These are phyloP conservation scores for Cyclotella choctawhatcheeana DNA, from an alignment of 108 stramenopile species.

Conservation along the genomic window DNA sequence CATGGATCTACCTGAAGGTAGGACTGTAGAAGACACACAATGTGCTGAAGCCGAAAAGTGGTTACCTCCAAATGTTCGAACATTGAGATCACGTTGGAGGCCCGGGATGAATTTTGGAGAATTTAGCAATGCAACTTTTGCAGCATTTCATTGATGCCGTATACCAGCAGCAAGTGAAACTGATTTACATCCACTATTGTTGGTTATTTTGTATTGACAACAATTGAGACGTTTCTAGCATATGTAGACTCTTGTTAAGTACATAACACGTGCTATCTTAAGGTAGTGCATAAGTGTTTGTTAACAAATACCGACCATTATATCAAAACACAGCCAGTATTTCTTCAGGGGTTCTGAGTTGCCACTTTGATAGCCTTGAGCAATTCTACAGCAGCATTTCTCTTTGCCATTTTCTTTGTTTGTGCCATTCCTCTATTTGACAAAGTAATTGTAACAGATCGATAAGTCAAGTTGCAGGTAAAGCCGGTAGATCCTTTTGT, in stretches of 20 bases:
- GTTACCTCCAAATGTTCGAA: conserved; percentile 55
- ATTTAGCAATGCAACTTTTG: conserved; percentile 73
- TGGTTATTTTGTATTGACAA: too few species aligned
- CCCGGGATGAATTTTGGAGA: conserved; percentile 79
- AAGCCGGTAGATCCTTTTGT: background rate
- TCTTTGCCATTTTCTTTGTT: conserved; percentile 19
- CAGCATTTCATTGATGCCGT: conserved; percentile 66
- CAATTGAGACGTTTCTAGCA: too few species aligned
- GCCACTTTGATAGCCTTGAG: conserved; percentile 8
- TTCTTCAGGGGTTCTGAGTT: background rate
- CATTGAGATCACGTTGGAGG: conserved; percentile 63
- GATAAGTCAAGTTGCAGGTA: conserved; percentile 2
- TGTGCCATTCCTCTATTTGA: background rate
- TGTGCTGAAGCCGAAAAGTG: conserved; percentile 40
- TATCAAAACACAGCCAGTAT: background rate
- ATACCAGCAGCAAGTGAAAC: too few species aligned
- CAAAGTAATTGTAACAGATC: background rate
- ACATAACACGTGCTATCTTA: too few species aligned
- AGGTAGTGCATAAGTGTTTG: too few species aligned
- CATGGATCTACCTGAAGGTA: conserved; percentile 63
- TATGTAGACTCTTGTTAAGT: too few species aligned
- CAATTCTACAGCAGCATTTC: conserved; percentile 12
- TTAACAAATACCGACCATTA: too few species aligned
- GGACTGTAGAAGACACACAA: conserved; percentile 62
- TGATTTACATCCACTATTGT: too few species aligned